Base-by-base conservation (phyloP, 1,139 yeast genomes). In the Protomyces macrosporus region DNA sequence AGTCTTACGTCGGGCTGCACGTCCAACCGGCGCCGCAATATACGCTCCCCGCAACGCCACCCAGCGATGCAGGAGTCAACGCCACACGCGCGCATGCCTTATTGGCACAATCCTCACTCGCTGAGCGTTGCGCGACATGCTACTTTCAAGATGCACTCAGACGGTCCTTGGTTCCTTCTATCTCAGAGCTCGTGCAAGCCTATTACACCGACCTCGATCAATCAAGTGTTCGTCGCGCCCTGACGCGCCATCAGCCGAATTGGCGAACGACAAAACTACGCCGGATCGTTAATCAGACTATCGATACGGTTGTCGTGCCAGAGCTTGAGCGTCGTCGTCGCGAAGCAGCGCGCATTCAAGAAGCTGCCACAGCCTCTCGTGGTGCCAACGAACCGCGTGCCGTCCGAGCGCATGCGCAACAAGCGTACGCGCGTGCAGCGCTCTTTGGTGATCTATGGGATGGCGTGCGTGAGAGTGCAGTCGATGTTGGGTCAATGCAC, bases 381-480 rank as follows among this genome's bases (percentile, higher is more conserved):
- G 23, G 23, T 23, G 23, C 23, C 23, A 23, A 23, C 23, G 60
- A 55, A 34, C 60, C 45, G 45, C 42, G 52, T 10, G 45, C 42
- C 35, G 36, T 50, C n/a, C 16, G 32, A 9, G 34, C 14, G 5
- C 4, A 10, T 7, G 12, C 54, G 54, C 5, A 23, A 32, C 14
- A 39, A 10, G 30, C 50, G 32, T 37, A 23, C 16, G 52, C 40
- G n/a, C 42, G 45, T 7, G 3, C 16, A 4, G 32, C 45, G 3
- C 35, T 58, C 35, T 58, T 58, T 42, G 62, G 62, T 9, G 62
- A 58, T 40, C 52, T 58, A 7, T 55, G 62, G 30, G 39, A 16
- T n/a, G 62, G 56, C 45, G 10, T 12, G 42, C 34, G 45, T 6
- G 53, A 55, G 10, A 34, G 50, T 2, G 62, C 52, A 4, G 42